Percentiles rank a stretch among this genome's conserved stretches.
These are phyloP conservation scores for Nepenthes gracilis DNA, from an alignment of 148 eudicot species.

Conservation along the genomic window DNA sequence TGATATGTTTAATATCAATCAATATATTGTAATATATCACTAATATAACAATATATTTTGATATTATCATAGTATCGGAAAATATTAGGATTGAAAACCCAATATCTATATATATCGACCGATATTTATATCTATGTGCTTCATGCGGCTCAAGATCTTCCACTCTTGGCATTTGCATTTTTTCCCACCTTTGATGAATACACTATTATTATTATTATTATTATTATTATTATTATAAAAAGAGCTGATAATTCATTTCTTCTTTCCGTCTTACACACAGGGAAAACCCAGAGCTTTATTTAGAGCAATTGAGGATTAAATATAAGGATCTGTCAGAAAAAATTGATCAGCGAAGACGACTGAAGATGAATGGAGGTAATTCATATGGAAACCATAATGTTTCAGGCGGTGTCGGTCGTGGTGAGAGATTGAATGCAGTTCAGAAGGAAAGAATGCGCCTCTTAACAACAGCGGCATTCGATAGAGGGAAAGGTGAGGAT, in stretches of 20 bases:
- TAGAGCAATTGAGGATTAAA: constrained; percentile 63
- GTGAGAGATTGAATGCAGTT: constrained; percentile 88
- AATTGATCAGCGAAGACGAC: constrained; percentile 77
- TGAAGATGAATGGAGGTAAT: constrained; percentile 63
- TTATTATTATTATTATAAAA: no score
- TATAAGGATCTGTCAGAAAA: constrained; percentile 71
- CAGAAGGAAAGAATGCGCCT: constrained; percentile 99
- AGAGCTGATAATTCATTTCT: not conserved
- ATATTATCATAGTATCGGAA: no score
- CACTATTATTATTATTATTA: no score
- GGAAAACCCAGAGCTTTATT: constrained; percentile 82
- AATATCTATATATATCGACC: no score
- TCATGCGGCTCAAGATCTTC: no score
- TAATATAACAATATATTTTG: no score
- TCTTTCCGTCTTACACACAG: constrained; percentile 22
- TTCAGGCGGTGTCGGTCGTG: constrained; percentile 92
- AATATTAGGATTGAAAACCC: no score
- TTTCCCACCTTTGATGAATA: no score
- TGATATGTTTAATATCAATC: no score
- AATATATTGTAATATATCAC: no score
- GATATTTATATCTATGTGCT: no score
- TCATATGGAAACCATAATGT: constrained; percentile 44
- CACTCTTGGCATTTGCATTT: no score
- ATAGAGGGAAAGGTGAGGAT: constrained; percentile 97
- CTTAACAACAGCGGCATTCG: constrained; percentile 93